Evolutionary conservation across 2,329 filamentous ascomycete genomes (phyloP).

Genomic region (Chaetomiaceae sp.): DNA sequence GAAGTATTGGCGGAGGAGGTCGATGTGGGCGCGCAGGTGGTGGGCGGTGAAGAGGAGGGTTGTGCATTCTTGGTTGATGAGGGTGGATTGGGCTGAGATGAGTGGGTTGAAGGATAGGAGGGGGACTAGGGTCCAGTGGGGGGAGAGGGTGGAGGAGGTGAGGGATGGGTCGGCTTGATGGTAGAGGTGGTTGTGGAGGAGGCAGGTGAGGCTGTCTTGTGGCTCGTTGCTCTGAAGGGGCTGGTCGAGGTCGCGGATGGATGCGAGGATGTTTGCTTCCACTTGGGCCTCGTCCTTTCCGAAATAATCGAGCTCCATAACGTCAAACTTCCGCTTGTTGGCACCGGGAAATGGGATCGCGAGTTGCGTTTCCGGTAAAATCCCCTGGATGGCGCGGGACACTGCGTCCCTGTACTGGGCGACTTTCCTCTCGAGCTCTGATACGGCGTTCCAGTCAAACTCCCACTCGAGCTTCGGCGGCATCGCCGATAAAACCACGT

Average conservation of each 20-base stretch:
- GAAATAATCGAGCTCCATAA: constrained; percentile 42
- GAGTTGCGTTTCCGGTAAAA: not conserved
- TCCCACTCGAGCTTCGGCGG: constrained; percentile 63
- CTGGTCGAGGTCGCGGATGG: constrained; percentile 44
- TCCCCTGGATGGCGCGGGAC: constrained; percentile 29
- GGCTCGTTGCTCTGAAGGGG: constrained; percentile 29
- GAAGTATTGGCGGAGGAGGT: constrained; percentile 73
- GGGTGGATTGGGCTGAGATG: constrained; percentile 66
- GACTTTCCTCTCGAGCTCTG: constrained; percentile 58
- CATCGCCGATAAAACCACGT: constrained; percentile 41
- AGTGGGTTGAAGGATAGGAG: constrained; percentile 72
- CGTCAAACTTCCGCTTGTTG: constrained; percentile 1
- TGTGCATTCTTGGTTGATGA: constrained; percentile 75
- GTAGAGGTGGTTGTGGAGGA: constrained; percentile 40
- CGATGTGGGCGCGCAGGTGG: constrained; percentile 65
- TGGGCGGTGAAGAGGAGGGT: constrained; percentile 71
- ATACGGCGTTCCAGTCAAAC: constrained; percentile 67
- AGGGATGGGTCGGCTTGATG: constrained; percentile 14
- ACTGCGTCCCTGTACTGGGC: constrained; percentile 46
- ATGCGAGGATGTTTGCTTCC: constrained; percentile 45
- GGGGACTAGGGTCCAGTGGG: constrained; percentile 57
- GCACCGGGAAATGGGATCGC: constrained; percentile 10
- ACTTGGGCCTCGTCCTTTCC: constrained; percentile 45
- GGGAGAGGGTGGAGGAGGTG: constrained; percentile 35
- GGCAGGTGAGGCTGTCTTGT: constrained; percentile 36